A percentile compares a stretch with the other conserved stretches of the same genome.
These are phyloP conservation scores for Rhodotorula glutinis DNA, from an alignment of 1,284 basidiomycete species.

Conservation along the genomic window DNA sequence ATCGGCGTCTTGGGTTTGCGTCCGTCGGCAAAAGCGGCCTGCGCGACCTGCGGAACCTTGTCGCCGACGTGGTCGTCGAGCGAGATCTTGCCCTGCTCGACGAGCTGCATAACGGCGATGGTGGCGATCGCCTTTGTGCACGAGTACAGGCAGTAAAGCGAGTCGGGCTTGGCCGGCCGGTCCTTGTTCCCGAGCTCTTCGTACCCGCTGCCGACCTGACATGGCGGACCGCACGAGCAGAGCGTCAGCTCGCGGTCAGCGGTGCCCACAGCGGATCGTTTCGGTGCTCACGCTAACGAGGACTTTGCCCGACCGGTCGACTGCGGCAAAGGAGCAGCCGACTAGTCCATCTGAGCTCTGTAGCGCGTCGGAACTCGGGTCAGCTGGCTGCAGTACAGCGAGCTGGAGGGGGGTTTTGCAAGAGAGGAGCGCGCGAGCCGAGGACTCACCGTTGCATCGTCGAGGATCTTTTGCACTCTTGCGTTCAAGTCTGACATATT, in stretches of 20 bases:
- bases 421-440: no score
- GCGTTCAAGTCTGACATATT: neutral
- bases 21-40: neutral
- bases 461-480: neutral
- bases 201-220: neutral
- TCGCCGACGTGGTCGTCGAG: slow-evolving; percentile 17
- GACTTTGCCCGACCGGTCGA: neutral
- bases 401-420: no score
- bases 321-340: neutral
- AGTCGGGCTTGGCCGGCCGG: neutral
- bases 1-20: slow-evolving; percentile 4
- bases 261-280: neutral
- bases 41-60: slow-evolving; percentile 10
- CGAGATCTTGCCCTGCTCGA: slow-evolving; percentile 27
- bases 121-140: slow-evolving; percentile 9
- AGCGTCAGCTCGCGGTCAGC: neutral
- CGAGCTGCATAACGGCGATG: slow-evolving; percentile 22
- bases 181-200: neutral
- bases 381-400: no score
- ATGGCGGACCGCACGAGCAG: neutral
- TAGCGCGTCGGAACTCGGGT: no score
- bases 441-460: neutral
- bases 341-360: neutral
- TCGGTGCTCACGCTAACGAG: neutral
- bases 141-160: neutral